phyloP scores from a whole-genome alignment of 225 moss, liverwort and hornwort species.

The Thuidium tamariscinum region DNA sequence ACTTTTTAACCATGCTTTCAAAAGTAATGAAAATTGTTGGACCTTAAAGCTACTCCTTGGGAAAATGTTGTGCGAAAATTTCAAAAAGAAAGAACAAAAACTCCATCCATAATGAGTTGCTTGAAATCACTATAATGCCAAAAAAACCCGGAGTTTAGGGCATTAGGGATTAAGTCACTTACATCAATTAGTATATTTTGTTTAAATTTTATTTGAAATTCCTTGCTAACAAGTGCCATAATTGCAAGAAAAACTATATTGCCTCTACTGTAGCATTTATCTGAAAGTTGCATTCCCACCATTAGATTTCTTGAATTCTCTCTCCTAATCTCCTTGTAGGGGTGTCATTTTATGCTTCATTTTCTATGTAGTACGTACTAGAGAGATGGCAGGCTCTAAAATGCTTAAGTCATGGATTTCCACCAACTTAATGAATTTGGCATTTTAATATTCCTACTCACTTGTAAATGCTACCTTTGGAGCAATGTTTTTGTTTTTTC shows the following conservation, averaged over 20 bases:
- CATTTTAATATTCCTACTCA: background rate
- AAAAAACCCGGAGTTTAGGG: no score
- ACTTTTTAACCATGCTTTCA: no score
- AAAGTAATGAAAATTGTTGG: no score
- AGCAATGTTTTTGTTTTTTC: no score
- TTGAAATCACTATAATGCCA: no score
- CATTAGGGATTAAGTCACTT: background rate
- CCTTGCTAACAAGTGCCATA: no score
- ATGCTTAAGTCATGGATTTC: background rate
- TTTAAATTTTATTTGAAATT: background rate
- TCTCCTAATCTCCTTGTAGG: background rate
- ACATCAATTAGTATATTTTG: background rate
- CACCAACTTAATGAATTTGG: background rate
- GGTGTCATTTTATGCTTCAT: background rate
- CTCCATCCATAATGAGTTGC: no score
- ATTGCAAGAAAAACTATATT: no score
- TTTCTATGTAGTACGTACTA: no score
- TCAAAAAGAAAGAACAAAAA: no score
- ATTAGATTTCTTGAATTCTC: background rate
- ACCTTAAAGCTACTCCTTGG: no score
- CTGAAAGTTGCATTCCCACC: background rate
- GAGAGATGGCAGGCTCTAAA: accelerated
- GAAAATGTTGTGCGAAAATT: no score
- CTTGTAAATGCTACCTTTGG: background rate
- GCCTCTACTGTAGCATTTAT: background rate